Evolutionary conservation across 2,329 filamentous ascomycete species (phyloP).

Genomic region (Beauveria pseudobassiana): DNA sequence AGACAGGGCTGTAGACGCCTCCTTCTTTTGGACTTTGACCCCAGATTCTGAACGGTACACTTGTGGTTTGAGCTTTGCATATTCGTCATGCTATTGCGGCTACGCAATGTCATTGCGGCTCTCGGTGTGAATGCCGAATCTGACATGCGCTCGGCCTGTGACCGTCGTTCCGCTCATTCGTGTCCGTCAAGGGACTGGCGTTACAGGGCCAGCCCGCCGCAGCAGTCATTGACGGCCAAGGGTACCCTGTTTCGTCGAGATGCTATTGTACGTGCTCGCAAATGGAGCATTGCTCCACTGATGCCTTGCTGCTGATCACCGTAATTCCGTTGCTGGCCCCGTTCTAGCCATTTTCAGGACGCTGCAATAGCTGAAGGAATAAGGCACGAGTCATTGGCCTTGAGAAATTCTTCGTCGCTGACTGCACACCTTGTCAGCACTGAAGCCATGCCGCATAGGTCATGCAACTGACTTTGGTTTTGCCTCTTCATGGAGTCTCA

Average conservation of each 20-base stretch:
- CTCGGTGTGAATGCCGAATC: neutral
- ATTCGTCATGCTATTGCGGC: neutral
- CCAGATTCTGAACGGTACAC: neutral
- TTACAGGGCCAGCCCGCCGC: neutral
- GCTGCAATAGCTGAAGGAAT: neutral
- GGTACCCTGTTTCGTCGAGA: conserved; percentile 5
- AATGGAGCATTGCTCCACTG: neutral
- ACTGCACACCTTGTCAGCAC: neutral
- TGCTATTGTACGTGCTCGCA: neutral
- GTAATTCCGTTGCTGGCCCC: neutral
- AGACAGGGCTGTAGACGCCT: neutral
- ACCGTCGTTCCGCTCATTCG: neutral
- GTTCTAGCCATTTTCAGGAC: neutral
- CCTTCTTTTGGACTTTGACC: neutral
- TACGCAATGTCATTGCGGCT: neutral
- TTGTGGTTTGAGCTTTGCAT: neutral
- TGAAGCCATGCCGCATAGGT: neutral
- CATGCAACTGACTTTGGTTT: neutral
- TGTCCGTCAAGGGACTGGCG: neutral
- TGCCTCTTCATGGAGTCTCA: neutral
- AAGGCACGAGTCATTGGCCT: neutral
- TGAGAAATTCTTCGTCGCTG: neutral
- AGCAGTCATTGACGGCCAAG: neutral
- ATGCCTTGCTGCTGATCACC: conserved; percentile 4
- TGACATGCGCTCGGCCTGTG: neutral